Conservation (phyloP, 495 filamentous ascomycete genomes). For the Xylaria longipes region DNA sequence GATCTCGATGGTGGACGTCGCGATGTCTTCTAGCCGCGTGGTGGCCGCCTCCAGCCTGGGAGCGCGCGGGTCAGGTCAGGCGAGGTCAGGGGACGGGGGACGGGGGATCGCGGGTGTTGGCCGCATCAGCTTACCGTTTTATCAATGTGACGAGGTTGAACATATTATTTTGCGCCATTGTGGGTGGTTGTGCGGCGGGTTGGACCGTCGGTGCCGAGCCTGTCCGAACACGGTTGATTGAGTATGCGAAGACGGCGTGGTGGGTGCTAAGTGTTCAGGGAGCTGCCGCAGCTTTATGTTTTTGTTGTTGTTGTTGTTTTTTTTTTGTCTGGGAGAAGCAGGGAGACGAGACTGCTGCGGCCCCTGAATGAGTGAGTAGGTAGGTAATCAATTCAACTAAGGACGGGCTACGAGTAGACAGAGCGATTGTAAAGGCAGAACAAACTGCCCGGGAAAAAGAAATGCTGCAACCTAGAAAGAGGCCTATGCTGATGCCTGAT, state of each 20-base stretch:
- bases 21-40: conserved; percentile 94
- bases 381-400: not conserved
- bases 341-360: not conserved
- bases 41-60: conserved; percentile 98
- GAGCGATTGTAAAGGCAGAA: conserved; percentile 5
- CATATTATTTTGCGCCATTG: conserved; percentile 73
- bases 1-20: conserved; percentile 69
- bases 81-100: not conserved
- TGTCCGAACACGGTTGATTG: not conserved
- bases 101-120: not conserved
- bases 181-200: conserved; percentile 29
- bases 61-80: conserved; percentile 30
- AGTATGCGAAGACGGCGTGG: not conserved
- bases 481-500: conserved; percentile 19
- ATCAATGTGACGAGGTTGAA: conserved; percentile 96
- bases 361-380: conserved; percentile 3
- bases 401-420: not conserved
- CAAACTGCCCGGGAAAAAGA: not conserved
- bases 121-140: conserved; percentile 75
- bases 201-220: conserved; percentile 1
- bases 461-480: conserved; percentile 18
- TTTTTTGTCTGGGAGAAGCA: not conserved
- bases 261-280: not conserved
- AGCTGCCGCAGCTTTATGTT: not conserved
- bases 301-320: not conserved